Percentiles rank a stretch among this genome's conserved stretches.
These are phyloP conservation scores for Boletus pseudo-olivaceus DNA, from an alignment of 768 basidiomycete genomes.

Conservation along the genomic window DNA sequence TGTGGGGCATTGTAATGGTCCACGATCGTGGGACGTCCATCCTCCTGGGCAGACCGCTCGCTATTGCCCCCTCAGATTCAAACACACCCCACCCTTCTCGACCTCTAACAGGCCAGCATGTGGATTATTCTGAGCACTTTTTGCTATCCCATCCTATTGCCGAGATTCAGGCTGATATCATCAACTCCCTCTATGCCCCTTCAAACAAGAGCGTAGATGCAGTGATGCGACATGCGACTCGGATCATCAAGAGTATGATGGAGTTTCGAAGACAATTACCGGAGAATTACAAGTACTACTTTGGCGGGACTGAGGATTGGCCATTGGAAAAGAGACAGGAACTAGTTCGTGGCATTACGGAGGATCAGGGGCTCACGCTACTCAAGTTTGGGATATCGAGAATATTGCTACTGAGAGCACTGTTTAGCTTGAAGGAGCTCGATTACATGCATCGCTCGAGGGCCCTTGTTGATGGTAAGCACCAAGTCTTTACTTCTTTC, in stretches of 20 bases:
- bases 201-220: constrained; percentile 65
- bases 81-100: constrained; percentile 73
- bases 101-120: constrained; percentile 22
- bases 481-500: background rate
- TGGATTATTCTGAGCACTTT: constrained; percentile 76
- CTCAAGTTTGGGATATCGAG: constrained; percentile 81
- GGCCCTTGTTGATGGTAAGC: constrained; percentile 75
- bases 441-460: constrained; percentile 60
- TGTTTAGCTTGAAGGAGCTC: constrained; percentile 76
- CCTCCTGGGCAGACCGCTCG: constrained; percentile 80
- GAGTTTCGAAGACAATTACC: constrained; percentile 69
- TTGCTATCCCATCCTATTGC: constrained; percentile 70
- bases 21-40: constrained; percentile 89
- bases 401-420: constrained; percentile 70
- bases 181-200: constrained; percentile 80
- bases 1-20: constrained; percentile 82
- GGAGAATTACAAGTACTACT: constrained; percentile 69
- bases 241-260: constrained; percentile 75
- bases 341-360: constrained; percentile 70
- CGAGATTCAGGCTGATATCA: constrained; percentile 86
- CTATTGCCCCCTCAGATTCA: constrained; percentile 77
- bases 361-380: constrained; percentile 78
- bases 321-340: constrained; percentile 57
- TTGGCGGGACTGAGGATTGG: constrained; percentile 78
- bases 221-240: constrained; percentile 71